Evolutionary conservation across 768 basidiomycete genomes (phyloP).

Genomic region (Mrakia frigida): DNA sequence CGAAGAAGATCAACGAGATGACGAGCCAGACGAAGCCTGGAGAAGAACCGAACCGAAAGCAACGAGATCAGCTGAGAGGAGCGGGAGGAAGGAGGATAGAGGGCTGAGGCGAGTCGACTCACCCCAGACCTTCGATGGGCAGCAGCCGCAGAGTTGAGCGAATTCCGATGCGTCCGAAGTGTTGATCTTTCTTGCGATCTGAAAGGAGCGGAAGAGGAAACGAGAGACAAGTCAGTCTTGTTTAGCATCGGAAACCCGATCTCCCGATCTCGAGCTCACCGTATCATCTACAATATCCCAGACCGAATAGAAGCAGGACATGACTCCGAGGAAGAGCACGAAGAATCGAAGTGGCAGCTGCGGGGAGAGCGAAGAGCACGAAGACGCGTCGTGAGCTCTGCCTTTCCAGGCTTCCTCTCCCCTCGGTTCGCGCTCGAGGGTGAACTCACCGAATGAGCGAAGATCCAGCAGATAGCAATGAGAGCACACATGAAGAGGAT

Average conservation of each 20-base stretch:
- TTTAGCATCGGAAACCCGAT: neutral
- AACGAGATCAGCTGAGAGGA: slow-evolving; percentile 7
- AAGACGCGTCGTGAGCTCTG: slow-evolving; percentile 45
- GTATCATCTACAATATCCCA: slow-evolving; percentile 77
- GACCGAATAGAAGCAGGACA: slow-evolving; percentile 45
- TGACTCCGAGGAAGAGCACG: slow-evolving; percentile 49
- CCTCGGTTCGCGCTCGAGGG: neutral
- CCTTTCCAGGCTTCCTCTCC: too few species aligned
- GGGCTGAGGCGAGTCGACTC: slow-evolving; percentile 58
- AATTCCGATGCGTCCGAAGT: slow-evolving; percentile 82
- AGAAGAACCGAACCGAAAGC: neutral
- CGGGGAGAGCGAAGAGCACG: slow-evolving; percentile 67
- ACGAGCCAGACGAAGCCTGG: slow-evolving; percentile 89
- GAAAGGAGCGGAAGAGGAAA: slow-evolving; percentile 28
- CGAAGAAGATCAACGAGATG: slow-evolving; percentile 67
- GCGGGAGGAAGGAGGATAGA: slow-evolving; percentile 12
- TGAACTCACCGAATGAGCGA: slow-evolving; percentile 32
- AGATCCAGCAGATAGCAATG: slow-evolving; percentile 51
- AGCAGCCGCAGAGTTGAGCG: slow-evolving; percentile 74
- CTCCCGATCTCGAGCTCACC: slow-evolving; percentile 57
- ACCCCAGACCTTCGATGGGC: slow-evolving; percentile 55
- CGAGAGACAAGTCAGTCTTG: neutral
- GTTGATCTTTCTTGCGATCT: slow-evolving; percentile 50
- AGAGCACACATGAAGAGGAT: slow-evolving; percentile 74
- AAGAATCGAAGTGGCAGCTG: slow-evolving; percentile 68